Percentiles rank a stretch among this genome's conserved stretches.
Conservation (phyloP, 1,284 basidiomycete genomes). For the Baeospora myosura region DNA sequence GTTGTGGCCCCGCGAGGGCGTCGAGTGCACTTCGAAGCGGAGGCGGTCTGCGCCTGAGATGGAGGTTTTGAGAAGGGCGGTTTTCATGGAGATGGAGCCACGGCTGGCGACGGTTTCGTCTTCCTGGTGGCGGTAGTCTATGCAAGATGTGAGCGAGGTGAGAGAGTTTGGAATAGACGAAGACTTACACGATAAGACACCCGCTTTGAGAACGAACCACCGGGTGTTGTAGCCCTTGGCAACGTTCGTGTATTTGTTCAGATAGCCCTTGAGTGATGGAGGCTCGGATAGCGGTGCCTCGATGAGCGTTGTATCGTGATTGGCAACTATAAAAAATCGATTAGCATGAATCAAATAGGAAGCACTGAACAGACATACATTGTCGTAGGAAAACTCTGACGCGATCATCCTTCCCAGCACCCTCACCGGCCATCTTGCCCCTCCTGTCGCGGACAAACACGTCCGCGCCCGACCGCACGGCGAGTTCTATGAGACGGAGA, state of each 20-base stretch:
- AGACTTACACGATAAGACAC: constrained; percentile 71
- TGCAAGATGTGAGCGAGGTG: constrained; percentile 1
- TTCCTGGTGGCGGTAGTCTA: constrained; percentile 87
- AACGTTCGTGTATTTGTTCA: constrained; percentile 88
- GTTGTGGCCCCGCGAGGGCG: constrained; percentile 37
- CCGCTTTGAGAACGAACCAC: constrained; percentile 92
- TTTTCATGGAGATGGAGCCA: constrained; percentile 86
- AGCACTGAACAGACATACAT: constrained; percentile 40
- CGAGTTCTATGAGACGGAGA: constrained; percentile 75
- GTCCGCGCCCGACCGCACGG: constrained; percentile 81
- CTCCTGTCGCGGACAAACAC: constrained; percentile 81
- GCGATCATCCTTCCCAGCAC: constrained; percentile 66
- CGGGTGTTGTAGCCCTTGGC: constrained; percentile 87
- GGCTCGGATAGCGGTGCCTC: constrained; percentile 45
- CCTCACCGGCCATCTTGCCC: constrained; percentile 74
- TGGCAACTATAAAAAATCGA: constrained; percentile 50
- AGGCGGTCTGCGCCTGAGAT: constrained; percentile 47
- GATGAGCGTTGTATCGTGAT: constrained; percentile 68
- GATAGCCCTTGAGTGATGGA: constrained; percentile 69
- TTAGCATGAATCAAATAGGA: neutral
- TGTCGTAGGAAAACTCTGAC: constrained; percentile 82
- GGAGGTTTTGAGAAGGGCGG: constrained; percentile 55
- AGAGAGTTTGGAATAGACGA: constrained; percentile 9
- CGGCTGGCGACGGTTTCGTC: constrained; percentile 85
- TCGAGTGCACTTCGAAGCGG: constrained; percentile 80